phyloP scores from a whole-genome alignment of 768 basidiomycete species.

The Cytidiella melzeri region DNA sequence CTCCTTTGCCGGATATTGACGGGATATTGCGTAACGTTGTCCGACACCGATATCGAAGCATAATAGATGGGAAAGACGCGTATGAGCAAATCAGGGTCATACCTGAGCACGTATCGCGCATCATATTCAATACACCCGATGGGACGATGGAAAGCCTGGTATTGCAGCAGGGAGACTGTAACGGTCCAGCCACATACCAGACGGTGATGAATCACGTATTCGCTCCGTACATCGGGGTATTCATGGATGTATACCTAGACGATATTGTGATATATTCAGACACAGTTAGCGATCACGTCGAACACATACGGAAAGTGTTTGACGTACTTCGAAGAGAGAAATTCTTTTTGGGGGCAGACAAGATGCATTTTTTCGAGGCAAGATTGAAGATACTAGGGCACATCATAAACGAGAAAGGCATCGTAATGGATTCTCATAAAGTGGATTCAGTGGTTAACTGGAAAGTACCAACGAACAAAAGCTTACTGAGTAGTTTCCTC shows the following conservation, averaged over 20 bases:
- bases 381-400: conserved; percentile 25
- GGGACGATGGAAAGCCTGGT: conserved; percentile 27
- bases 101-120: conserved; percentile 25
- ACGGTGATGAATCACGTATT: conserved; percentile 24
- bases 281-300: conserved; percentile 21
- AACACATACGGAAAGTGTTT: conserved; percentile 14
- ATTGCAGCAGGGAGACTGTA: conserved; percentile 33
- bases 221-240: conserved; percentile 20
- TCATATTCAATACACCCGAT: conserved; percentile 29
- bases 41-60: conserved; percentile 6
- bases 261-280: conserved; percentile 29
- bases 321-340: conserved; percentile 9
- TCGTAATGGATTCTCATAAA: conserved; percentile 38
- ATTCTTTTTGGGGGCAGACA: conserved; percentile 17
- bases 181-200: too few relatives aligned
- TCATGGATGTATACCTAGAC: too few relatives aligned
- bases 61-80: too few relatives aligned
- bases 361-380: too few relatives aligned
- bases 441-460: conserved; percentile 30
- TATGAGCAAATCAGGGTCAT: conserved; percentile 35
- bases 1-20: conserved; percentile 21
- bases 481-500: conserved; percentile 29
- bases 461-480: too few relatives aligned
- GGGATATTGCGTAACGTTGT: conserved; percentile 16
- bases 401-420: conserved; percentile 32